Evolutionary conservation across 2,329 filamentous ascomycete species (phyloP).

Genomic region (Erysiphe neolycopersici): DNA sequence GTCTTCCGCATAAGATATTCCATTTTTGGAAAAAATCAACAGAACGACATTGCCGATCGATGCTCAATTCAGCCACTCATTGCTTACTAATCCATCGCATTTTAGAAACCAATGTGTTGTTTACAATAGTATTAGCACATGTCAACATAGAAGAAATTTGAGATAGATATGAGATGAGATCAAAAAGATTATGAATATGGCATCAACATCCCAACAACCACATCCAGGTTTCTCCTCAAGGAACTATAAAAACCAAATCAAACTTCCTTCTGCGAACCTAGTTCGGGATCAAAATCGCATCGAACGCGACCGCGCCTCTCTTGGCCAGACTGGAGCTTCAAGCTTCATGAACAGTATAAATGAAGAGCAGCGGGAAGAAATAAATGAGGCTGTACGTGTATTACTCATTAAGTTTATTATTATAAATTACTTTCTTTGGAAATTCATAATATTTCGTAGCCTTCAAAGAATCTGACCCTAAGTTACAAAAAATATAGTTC

Average conservation of each 20-base stretch:
- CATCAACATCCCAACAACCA: constrained; percentile 19
- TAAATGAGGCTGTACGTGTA: constrained; percentile 61
- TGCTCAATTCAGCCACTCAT: background rate
- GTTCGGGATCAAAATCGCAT: constrained; percentile 16
- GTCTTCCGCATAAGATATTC: too few relatives aligned
- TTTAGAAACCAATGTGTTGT: too few relatives aligned
- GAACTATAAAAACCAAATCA: constrained; percentile 15
- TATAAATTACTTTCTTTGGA: background rate
- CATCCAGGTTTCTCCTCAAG: constrained; percentile 24
- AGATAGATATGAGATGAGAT: background rate
- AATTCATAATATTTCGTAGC: background rate
- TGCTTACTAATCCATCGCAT: background rate
- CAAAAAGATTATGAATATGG: constrained; percentile 6
- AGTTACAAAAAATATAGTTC: constrained; percentile 28
- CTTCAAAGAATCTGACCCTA: too few relatives aligned
- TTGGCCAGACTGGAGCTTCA: constrained; percentile 7
- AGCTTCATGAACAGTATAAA: constrained; percentile 23
- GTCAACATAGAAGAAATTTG: too few relatives aligned
- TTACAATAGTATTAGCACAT: too few relatives aligned
- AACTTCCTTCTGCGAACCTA: constrained; percentile 22
- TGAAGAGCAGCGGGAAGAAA: constrained; percentile 79
- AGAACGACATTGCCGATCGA: too few relatives aligned
- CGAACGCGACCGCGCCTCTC: constrained; percentile 16
- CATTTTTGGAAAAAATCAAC: too few relatives aligned
- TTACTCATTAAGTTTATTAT: background rate